Conservation (phyloP, 805 yeast species). For the Yarrowia porcina region DNA sequence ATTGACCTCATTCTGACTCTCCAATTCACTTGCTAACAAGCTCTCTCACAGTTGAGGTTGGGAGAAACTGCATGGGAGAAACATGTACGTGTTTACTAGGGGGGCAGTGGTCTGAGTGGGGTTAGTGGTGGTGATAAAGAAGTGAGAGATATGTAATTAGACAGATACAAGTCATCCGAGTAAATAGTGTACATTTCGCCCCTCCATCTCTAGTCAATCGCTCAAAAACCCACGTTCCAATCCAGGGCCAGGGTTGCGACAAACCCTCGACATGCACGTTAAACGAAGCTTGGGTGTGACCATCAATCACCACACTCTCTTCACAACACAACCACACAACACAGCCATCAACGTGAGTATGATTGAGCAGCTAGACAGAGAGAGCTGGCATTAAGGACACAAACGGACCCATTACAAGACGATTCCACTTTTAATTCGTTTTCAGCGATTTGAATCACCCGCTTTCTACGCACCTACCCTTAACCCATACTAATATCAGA, state of each 20-base stretch:
- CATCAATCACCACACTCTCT: slow-evolving; percentile 12
- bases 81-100: slow-evolving; percentile 15
- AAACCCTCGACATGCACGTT: slow-evolving; percentile 18
- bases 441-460: too few relatives aligned
- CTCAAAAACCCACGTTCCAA: not conserved
- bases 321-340: slow-evolving; percentile 7
- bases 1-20: not conserved
- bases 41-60: not conserved
- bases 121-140: not conserved
- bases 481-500: not conserved
- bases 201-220: not conserved
- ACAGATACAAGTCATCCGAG: not conserved
- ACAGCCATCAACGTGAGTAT: slow-evolving; percentile 18
- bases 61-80: not conserved
- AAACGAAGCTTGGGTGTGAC: not conserved
- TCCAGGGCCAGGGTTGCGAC: slow-evolving; percentile 21
- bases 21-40: not conserved
- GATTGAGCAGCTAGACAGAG: not conserved
- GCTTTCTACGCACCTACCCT: too few relatives aligned
- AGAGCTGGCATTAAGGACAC: not conserved
- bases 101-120: not conserved
- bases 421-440: too few relatives aligned
- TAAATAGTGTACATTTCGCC: not conserved
- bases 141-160: not conserved
- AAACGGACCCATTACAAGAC: not conserved